Base-by-base conservation (phyloP, 208 protist species). In the Leishmania major region DNA sequence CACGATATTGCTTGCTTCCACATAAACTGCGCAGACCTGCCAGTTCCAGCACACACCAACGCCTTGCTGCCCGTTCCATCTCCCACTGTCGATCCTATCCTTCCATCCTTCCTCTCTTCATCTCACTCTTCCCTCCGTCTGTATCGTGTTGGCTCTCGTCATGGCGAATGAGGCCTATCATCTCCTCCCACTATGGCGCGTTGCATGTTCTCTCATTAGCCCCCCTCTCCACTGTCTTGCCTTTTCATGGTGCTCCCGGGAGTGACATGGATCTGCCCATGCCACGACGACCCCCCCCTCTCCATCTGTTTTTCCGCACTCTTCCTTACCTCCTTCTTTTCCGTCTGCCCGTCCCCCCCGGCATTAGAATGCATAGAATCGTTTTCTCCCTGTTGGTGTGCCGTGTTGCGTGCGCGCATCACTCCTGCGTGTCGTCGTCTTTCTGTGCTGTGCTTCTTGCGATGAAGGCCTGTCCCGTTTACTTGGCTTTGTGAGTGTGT, bases 311-410 rank as follows among this genome's bases (percentile, higher is more conserved):
- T 49, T 45, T 7, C 67, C 8, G 40, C 67, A 73, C 67, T 73
- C 40, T 49, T 73, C 40, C 67, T 80, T 74, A 67, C 19, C 70
- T 79, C 66, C 45, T 72, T 40, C 45, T 75, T 53, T 55, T 78
- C 53, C 43, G 22, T 28, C 3, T 0, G 1, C 28, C 31, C 19
- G 11, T 22, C 51, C 0, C 51, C 51, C 51, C 17, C 11, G 51
- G 8, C 28, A 35, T 51, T 37, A 47, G 49, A 51, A 35, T 1
- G 3, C 72, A 75, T 49, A 35, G 47, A 81, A 17, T 45, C 2
- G 19, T 81, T 75, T 74, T 37, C 40, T 55, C 66, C 15, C 66
- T 25, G 66, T 45, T 71, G 66, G 19, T 45, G 66, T 64, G 59
- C 59, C 28, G 59, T 35, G 25, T 3, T 64, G 59, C 59, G 11